phyloP scores from a whole-genome alignment of 1,284 basidiomycete species.

The Inonotus hispidus region DNA sequence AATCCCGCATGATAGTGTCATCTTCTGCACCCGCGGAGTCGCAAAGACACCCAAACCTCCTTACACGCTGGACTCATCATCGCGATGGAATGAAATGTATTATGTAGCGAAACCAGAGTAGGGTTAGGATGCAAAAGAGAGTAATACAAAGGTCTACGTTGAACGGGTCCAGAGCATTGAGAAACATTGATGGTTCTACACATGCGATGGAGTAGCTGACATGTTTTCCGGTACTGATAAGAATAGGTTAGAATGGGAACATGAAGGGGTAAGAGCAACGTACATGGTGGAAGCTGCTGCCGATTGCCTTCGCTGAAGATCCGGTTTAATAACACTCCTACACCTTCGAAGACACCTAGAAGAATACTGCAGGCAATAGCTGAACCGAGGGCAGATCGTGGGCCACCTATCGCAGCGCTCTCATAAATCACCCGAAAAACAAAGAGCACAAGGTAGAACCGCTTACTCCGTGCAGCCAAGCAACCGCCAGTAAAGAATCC shows the following conservation, averaged over 20 bases:
- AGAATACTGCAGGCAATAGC: conserved; percentile 96
- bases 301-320: conserved; percentile 80
- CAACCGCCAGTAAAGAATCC: conserved; percentile 98
- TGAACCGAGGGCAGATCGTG: conserved; percentile 82
- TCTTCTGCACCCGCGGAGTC: too few species aligned
- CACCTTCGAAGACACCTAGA: conserved; percentile 94
- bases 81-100: not conserved
- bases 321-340: conserved; percentile 81
- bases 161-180: not conserved
- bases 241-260: not conserved
- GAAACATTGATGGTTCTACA: conserved; percentile 1
- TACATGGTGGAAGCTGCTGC: conserved; percentile 57
- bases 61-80: too few species aligned
- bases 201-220: conserved; percentile 17
- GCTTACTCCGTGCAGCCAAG: conserved; percentile 89
- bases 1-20: too few species aligned
- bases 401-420: conserved; percentile 62
- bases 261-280: conserved; percentile 20
- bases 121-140: conserved; percentile 1
- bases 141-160: conserved; percentile 6
- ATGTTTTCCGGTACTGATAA: conserved; percentile 32
- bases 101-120: conserved; percentile 14
- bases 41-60: too few species aligned
- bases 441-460: conserved; percentile 5
- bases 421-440: not conserved